Conservation (phyloP, 495 filamentous ascomycete species). For the Hyphodiscus hymeniophilus region DNA sequence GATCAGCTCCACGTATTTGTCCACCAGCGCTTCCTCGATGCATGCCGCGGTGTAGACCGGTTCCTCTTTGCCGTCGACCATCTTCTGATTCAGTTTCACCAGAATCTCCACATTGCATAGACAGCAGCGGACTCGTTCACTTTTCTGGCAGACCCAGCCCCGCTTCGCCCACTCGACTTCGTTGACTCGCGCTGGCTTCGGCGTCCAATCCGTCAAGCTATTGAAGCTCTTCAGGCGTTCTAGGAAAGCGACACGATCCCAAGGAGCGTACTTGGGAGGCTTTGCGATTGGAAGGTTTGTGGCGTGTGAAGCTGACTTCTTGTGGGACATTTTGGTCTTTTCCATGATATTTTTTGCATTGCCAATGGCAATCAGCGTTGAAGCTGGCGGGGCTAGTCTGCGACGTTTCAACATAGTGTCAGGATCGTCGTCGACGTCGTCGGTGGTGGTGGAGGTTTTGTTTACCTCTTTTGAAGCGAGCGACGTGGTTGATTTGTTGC, state of each 20-base stretch:
- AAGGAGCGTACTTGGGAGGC: constrained; percentile 56
- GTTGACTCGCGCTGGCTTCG: constrained; percentile 70
- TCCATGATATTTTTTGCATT: no score
- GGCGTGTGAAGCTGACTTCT: constrained; percentile 34
- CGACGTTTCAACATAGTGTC: constrained; percentile 46
- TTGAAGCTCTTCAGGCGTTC: constrained; percentile 78
- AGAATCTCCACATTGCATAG: constrained; percentile 76
- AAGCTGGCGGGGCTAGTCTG: constrained; percentile 26
- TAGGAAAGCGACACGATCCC: constrained; percentile 77
- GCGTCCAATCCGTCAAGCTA: constrained; percentile 80
- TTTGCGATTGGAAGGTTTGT: constrained; percentile 21
- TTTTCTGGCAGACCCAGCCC: constrained; percentile 81
- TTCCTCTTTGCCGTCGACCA: constrained; percentile 56
- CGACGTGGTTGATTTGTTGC: constrained; percentile 24
- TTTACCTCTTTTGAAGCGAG: constrained; percentile 17
- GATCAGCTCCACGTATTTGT: constrained; percentile 64
- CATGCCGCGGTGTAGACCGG: constrained; percentile 36
- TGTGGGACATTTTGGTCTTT: constrained; percentile 30
- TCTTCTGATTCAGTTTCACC: constrained; percentile 67
- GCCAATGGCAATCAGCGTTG: no score
- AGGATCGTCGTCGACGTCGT: constrained; percentile 25
- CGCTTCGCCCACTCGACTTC: constrained; percentile 94
- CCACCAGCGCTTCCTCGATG: constrained; percentile 59
- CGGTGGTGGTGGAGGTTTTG: constrained; percentile 18
- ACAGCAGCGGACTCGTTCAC: constrained; percentile 73